phyloP scores from a whole-genome alignment of 2,329 filamentous ascomycete species.

The Hymenoscyphus repandus region DNA sequence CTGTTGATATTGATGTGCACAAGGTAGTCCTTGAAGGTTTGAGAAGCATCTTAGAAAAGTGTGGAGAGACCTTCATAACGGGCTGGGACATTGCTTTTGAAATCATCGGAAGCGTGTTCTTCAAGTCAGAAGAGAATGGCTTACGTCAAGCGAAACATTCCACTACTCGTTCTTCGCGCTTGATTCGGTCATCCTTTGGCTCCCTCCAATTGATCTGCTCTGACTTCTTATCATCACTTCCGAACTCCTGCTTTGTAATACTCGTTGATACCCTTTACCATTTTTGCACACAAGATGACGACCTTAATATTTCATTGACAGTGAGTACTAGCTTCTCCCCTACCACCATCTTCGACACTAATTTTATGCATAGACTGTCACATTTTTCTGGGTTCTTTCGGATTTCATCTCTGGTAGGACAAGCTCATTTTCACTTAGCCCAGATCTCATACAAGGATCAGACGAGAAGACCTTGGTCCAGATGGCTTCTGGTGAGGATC shows the following conservation, averaged over 20 bases:
- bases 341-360: neutral
- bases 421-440: slow-evolving; percentile 51
- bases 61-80: slow-evolving; percentile 73
- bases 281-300: slow-evolving; percentile 84
- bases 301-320: slow-evolving; percentile 92
- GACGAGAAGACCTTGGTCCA: slow-evolving; percentile 52
- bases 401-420: slow-evolving; percentile 70
- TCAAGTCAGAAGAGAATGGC: slow-evolving; percentile 33
- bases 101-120: slow-evolving; percentile 78
- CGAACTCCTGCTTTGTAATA: slow-evolving; percentile 65
- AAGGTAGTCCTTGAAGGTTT: slow-evolving; percentile 73
- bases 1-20: slow-evolving; percentile 74
- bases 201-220: slow-evolving; percentile 91
- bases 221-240: slow-evolving; percentile 76
- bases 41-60: slow-evolving; percentile 79
- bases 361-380: slow-evolving; percentile 61
- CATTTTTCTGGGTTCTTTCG: slow-evolving; percentile 93
- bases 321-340: slow-evolving; percentile 41
- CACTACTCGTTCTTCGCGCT: slow-evolving; percentile 59
- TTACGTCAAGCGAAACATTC: slow-evolving; percentile 16
- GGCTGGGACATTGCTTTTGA: slow-evolving; percentile 86
- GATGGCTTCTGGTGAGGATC: slow-evolving; percentile 54
- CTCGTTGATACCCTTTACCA: slow-evolving; percentile 84
- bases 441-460: slow-evolving; percentile 48
- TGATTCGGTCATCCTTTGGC: slow-evolving; percentile 82